Percentiles rank a stretch among this genome's conserved stretches.
Conservation (phyloP, 139 green algal genomes). For the Chlamydomonas incerta region DNA sequence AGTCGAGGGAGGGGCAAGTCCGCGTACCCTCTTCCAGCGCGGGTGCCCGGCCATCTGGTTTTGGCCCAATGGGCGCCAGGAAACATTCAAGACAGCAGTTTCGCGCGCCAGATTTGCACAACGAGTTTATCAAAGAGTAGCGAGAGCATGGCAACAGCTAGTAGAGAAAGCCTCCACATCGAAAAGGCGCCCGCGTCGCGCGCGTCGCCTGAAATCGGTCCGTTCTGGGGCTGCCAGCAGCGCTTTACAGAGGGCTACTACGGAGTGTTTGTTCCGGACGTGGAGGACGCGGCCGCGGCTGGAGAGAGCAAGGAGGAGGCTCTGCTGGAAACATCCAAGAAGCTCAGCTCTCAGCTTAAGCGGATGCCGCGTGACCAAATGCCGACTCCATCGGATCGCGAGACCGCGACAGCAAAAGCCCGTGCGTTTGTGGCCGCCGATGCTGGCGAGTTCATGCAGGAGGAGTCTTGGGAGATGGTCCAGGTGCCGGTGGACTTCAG, state of each 20-base stretch:
- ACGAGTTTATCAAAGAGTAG: no score
- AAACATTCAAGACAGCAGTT: no score
- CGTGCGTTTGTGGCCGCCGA: conserved; percentile 2
- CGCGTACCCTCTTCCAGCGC: no score
- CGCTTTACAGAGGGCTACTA: conserved; percentile 3
- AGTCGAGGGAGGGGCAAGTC: no score
- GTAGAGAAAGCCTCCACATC: no score
- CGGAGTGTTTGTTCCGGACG: conserved; percentile 6
- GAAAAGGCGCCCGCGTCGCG: no score
- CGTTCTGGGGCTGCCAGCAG: conserved; percentile 12
- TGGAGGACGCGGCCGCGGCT: conserved; percentile 18
- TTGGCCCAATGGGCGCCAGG: no score
- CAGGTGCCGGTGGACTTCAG: conserved; percentile 37
- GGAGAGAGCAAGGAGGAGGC: neutral
- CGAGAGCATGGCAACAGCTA: no score
- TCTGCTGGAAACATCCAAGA: neutral
- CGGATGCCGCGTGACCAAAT: neutral
- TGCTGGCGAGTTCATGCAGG: conserved; percentile 17
- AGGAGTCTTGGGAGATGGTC: conserved; percentile 32
- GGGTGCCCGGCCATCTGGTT: no score
- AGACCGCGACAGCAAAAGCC: neutral
- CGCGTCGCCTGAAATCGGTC: neutral
- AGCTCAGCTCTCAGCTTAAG: conserved; percentile 16
- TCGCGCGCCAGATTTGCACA: no score
- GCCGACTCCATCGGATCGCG: neutral